Evolutionary conservation across 176 grass and related monocot genomes (phyloP).

Genomic region (Zizania latifolia): DNA sequence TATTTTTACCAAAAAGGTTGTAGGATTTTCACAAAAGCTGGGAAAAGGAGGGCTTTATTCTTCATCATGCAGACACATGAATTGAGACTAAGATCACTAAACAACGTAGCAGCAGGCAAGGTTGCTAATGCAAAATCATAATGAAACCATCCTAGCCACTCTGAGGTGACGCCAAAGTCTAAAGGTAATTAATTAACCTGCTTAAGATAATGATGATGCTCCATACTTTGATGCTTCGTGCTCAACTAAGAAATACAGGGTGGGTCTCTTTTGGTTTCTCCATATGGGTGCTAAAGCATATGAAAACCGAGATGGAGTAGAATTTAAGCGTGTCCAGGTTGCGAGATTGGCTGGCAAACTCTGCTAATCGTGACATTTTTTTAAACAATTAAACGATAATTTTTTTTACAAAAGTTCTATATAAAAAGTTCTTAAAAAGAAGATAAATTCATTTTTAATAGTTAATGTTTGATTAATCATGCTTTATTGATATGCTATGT

Average conservation of each 20-base stretch:
- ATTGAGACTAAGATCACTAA: neutral
- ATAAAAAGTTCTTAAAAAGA: no score
- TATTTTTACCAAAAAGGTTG: no score
- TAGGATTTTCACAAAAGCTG: conserved; percentile 3
- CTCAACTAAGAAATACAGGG: neutral
- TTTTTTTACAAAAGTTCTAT: no score
- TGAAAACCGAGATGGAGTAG: neutral
- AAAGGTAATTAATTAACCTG: no score
- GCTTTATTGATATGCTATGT: no score
- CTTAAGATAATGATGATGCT: neutral
- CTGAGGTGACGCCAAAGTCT: no score
- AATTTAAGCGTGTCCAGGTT: neutral
- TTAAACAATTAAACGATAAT: no score
- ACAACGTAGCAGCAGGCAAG: neutral
- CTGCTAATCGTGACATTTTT: no score
- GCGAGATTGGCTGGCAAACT: neutral
- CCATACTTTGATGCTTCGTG: neutral
- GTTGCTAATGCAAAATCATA: neutral
- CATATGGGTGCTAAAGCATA: neutral
- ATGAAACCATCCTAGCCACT: neutral
- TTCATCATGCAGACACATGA: conserved; percentile 16
- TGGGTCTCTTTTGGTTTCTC: no score
- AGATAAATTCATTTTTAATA: no score
- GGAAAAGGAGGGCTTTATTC: conserved; percentile 21
- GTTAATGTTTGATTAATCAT: no score